These are phyloP conservation scores for Clitocybe nebularis DNA, from an alignment of 1,284 basidiomycete species.

Conservation along the genomic window DNA sequence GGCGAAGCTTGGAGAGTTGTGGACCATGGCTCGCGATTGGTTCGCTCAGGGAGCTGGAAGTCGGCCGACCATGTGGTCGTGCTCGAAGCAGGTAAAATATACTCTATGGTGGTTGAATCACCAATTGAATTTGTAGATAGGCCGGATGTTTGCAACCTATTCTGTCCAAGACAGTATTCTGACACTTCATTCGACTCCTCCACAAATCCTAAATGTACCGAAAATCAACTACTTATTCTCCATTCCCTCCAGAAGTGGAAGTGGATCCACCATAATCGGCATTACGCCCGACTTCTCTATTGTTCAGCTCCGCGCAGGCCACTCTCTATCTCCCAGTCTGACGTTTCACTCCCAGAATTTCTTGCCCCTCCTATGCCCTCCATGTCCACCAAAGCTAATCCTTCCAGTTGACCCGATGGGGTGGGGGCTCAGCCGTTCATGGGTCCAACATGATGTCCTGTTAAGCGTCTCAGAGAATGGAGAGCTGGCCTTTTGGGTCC, in stretches of 20 bases:
- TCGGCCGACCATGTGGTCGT: conserved; percentile 62
- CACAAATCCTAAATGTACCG: conserved; percentile 46
- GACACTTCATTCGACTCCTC: conserved; percentile 46
- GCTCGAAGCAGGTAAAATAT: conserved; percentile 49
- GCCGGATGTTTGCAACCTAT: conserved; percentile 41
- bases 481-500: conserved; percentile 80
- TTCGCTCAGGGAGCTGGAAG: conserved; percentile 44
- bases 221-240: conserved; percentile 58
- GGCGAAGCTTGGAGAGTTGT: conserved; percentile 63
- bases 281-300: conserved; percentile 54
- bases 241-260: conserved; percentile 45
- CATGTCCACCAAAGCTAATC: conserved; percentile 49
- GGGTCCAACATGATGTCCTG: conserved; percentile 65
- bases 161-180: conserved; percentile 37
- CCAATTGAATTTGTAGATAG: conserved; percentile 7
- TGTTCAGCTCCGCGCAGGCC: conserved; percentile 43
- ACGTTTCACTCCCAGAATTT: conserved; percentile 38
- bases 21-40: conserved; percentile 40
- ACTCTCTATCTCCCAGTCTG: conserved; percentile 31
- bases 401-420: conserved; percentile 90
- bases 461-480: conserved; percentile 73
- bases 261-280: conserved; percentile 59
- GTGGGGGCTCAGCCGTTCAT: conserved; percentile 53
- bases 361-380: conserved; percentile 56
- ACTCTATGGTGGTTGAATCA: background rate